Conservation (phyloP, 306 rosid genomes). For the Cyclanthera cordifolia region DNA sequence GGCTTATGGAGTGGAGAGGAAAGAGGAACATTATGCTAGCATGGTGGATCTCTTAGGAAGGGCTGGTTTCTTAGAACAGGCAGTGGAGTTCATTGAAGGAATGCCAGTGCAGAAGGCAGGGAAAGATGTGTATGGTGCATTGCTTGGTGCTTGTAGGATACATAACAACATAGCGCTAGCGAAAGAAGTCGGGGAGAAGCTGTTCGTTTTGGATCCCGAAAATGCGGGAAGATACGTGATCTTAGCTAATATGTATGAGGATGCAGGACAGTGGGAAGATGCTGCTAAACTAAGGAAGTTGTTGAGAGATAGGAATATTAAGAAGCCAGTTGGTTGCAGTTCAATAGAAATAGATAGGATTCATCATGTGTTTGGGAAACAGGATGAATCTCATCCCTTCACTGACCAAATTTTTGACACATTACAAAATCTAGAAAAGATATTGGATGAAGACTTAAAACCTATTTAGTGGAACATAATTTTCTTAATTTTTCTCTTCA, state of each 20-base stretch:
- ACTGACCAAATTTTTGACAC: slow-evolving; percentile 36
- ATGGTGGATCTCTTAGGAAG: slow-evolving; percentile 76
- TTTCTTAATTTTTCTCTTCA: neutral
- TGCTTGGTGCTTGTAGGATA: slow-evolving; percentile 70
- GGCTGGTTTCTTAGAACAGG: slow-evolving; percentile 50
- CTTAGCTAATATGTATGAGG: slow-evolving; percentile 68
- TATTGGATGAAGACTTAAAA: slow-evolving; percentile 27
- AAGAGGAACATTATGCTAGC: slow-evolving; percentile 59
- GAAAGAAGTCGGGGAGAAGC: slow-evolving; percentile 49
- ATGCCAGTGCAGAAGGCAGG: slow-evolving; percentile 72
- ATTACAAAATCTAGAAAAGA: slow-evolving; percentile 32
- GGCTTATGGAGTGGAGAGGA: slow-evolving; percentile 38
- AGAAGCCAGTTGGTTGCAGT: slow-evolving; percentile 58
- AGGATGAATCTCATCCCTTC: slow-evolving; percentile 47
- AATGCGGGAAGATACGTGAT: slow-evolving; percentile 51
- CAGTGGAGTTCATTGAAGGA: slow-evolving; percentile 36
- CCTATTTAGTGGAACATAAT: slow-evolving; percentile 1
- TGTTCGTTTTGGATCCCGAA: slow-evolving; percentile 47
- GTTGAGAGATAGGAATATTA: slow-evolving; percentile 51
- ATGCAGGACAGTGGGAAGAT: slow-evolving; percentile 51
- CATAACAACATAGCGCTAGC: slow-evolving; percentile 54
- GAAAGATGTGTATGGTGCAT: slow-evolving; percentile 61
- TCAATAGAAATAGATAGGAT: slow-evolving; percentile 51
- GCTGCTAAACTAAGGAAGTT: slow-evolving; percentile 58
- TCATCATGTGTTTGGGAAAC: slow-evolving; percentile 37